phyloP scores from a whole-genome alignment of 192 early-diverging fungal species.

The Radiomyces spectabilis region DNA sequence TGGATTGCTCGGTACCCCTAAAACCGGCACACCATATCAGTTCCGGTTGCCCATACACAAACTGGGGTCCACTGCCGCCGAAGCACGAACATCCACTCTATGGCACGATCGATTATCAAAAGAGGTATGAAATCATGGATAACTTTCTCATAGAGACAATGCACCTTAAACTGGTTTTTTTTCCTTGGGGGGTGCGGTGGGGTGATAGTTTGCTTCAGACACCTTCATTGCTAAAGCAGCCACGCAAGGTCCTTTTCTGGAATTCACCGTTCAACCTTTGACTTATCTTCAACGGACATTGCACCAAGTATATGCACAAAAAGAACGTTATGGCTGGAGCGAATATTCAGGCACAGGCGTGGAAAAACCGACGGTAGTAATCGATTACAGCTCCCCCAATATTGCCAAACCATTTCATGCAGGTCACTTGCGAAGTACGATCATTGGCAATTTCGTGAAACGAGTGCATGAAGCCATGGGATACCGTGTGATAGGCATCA shows the following conservation, averaged over 20 bases:
- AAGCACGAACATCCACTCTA: no score
- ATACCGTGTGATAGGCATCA: constrained; percentile 73
- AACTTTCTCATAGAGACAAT: no score
- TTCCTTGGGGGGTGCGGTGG: no score
- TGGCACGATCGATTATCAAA: no score
- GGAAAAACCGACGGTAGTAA: background rate
- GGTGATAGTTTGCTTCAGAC: background rate
- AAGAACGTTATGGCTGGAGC: background rate
- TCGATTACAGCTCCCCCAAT: constrained; percentile 7
- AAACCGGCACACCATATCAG: background rate
- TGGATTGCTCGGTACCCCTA: background rate
- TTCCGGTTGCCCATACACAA: background rate
- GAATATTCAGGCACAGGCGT: background rate
- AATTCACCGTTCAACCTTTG: background rate
- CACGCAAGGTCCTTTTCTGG: background rate
- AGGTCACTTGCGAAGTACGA: constrained; percentile 89
- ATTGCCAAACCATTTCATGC: constrained; percentile 95
- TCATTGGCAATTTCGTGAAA: constrained; percentile 83
- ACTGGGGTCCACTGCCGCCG: background rate
- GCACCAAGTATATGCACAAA: background rate
- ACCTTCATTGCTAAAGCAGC: background rate
- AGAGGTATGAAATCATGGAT: no score
- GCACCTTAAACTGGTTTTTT: no score
- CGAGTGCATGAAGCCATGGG: constrained; percentile 69
- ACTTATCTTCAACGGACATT: background rate